Base-by-base conservation (phyloP, 805 yeast genomes). In the Nakazawaea anatomiae region DNA sequence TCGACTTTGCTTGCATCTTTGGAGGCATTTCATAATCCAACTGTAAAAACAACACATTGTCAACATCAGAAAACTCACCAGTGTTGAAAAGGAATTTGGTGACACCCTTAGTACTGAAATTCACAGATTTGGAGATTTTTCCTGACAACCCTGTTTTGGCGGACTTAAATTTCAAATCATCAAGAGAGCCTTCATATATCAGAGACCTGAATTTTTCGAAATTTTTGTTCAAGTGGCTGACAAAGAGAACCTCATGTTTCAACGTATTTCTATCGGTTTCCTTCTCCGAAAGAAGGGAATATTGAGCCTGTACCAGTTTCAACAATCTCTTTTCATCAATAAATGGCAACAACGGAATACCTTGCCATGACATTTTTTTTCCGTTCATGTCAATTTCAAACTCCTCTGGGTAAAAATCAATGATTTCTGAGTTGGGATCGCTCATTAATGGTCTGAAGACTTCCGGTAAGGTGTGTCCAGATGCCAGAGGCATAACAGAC, bases 331-430 rank as follows among this genome's bases (percentile, higher is more conserved):
- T 66, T 59, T 89, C 96, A 60, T 91, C 96, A 58, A 91, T 92
- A 58, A 91, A 91, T 0, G 98, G 97, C 50, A 91, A 70, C 40
- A 91, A 68, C 0, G 96, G 91, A 60, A 91, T 86, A 49, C 96
- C 97, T 64, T 89, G 95, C 98, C 98, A 91, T 47, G 92, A 75
- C 89, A 87, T 86, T 57, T 87, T 89, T 58, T 89, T 88, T 31
- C 98, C 98, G 63, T 91, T 90, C 96, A 91, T 89, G 68, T 91
- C 98, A 56, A 91, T 85, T 44, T 84, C 79, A 68, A 91, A 91
- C 34, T 87, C 85, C 52, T 80, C 87, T 0, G 98, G 98, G 60
- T 91, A 91, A 58, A 90, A 91, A 60, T 91, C 97, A 55, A 87
- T 84, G 54, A 91, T 89, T 48, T 86, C 95, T 40, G 96, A 87